Conservation (phyloP, 2,329 filamentous ascomycete species). For the Taxawa tesnikishii region DNA sequence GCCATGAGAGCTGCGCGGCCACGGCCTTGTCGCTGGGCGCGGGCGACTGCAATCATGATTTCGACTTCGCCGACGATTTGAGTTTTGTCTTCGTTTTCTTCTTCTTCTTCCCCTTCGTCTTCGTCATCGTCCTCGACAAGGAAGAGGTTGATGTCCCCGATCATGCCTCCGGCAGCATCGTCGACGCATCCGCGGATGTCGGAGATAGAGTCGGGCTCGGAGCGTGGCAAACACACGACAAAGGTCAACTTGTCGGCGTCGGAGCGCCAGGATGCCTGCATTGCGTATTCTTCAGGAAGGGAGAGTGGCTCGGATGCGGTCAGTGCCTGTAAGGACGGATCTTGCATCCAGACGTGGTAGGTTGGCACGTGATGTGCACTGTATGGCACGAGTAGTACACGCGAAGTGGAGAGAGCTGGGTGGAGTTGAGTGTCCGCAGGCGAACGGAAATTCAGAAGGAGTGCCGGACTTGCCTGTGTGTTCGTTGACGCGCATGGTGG, state of each 20-base stretch:
- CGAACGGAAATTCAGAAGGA: background rate
- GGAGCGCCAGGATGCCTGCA: slow-evolving; percentile 77
- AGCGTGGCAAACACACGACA: slow-evolving; percentile 55
- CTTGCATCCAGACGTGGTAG: slow-evolving; percentile 90
- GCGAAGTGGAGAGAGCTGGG: slow-evolving; percentile 53
- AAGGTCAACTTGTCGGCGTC: slow-evolving; percentile 86
- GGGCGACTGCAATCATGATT: slow-evolving; percentile 64
- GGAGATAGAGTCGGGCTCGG: slow-evolving; percentile 5
- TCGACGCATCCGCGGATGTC: slow-evolving; percentile 26
- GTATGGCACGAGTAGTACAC: slow-evolving; percentile 72
- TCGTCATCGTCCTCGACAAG: slow-evolving; percentile 44
- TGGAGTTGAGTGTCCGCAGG: slow-evolving; percentile 40
- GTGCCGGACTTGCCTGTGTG: background rate
- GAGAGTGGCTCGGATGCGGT: slow-evolving; percentile 81
- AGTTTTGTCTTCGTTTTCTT: slow-evolving; percentile 13
- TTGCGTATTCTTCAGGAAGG: slow-evolving; percentile 72
- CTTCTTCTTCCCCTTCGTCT: slow-evolving; percentile 27
- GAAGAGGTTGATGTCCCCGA: slow-evolving; percentile 53
- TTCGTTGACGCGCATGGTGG: background rate
- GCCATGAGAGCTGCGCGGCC: slow-evolving; percentile 53
- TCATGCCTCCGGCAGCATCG: slow-evolving; percentile 41
- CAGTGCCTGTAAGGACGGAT: slow-evolving; percentile 65
- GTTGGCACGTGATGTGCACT: slow-evolving; percentile 64
- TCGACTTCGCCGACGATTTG: slow-evolving; percentile 60
- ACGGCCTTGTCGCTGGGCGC: slow-evolving; percentile 48